Base-by-base conservation (phyloP, 192 early-diverging fungal genomes). In the Umbelopsis vinacea region DNA sequence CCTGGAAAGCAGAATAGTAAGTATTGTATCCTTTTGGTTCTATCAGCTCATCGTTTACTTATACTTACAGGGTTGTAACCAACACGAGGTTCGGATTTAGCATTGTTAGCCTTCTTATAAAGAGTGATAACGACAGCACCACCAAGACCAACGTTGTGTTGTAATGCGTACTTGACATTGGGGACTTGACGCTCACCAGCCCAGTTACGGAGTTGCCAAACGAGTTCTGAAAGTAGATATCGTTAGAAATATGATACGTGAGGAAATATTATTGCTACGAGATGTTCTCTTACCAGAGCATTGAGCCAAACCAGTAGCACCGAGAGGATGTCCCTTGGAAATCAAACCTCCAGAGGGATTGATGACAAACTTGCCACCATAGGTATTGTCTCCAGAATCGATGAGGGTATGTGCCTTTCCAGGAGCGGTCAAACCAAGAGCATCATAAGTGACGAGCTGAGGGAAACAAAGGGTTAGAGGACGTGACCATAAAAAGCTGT, bases 251-350 rank as follows among this genome's bases (percentile, higher is more conserved):
- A 21, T 12, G 24, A 11, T 7, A 46, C 52, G 26, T 21, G 3
- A 29, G 4, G 21, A 21, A 67, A 52, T 50, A 2, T 23, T 5
- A 52, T 6, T 9, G 63, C 35, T 63, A 19, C 24, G 11, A 35
- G 5, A 11, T 11, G 4, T 63, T 0, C 3, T 12, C 24, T 72
- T 67, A 80, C 78, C 91, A 38, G 83, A 71, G 83, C 90, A 92
- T 82, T 93, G 91, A 23, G 91, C 91, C 52, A 93, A 73, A 52
- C 91, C 91, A 68, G 91, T 93, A 37, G 91, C 91, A 24, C 91
- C 90, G 14, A 92, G 74, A 60, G 91, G 91, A 79, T 92, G 90
- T 22, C 91, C 91, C 81, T 92, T 92, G 68, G 89, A 91, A 67
- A 91, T 90, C 71, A 92, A 77, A 22, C 91, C 91, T 48, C 91